Base-by-base conservation (phyloP, 352 stramenopile genomes). In the Phytophthora pseudosyringae region DNA sequence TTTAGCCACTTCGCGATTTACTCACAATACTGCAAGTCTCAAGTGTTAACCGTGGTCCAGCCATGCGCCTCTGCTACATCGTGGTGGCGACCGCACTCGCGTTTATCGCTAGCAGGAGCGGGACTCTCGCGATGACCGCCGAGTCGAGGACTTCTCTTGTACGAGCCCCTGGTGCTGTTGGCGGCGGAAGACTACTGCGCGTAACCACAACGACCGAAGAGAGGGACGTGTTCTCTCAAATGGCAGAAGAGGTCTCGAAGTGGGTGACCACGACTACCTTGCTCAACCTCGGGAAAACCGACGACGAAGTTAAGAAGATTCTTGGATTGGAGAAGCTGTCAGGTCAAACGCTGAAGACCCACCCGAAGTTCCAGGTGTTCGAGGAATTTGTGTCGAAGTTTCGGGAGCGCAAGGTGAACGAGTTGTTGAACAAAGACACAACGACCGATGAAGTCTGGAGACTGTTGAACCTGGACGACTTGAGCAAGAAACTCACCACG, bases 371-470 rank as follows among this genome's bases (percentile, higher is more conserved):
- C 46, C 36, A 58, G 15, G 9, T 58, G 8, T 39, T 58, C 4
- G 40, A 58, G 11, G 50, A 58, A 31, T 48, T 58, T 13, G 11
- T 45, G 25, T 15, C 11, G 5, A 58, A 48, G 29, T 10, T 48
- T 6, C 36, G 46, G 25, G 38, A 45, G 15, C 21, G 15, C 2
- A 48, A 58, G 21, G 40, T 58, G 13, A 26, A 26, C 5, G 38
- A 13, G 28, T 48, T 36, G 50, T 12, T 58, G 5, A 48, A 48
- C 38, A 48, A 58, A 29, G 50, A 58, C 38, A 58, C 50, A 15
- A 16, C 50, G 12, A 58, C 50, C 2, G 25, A 28, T 13, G 50
- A 58, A 29, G 38, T 58, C 25, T 58, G 50, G 50, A 28, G 4
- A 15, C 36, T 35, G 3, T 29, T 48, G 21, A 36, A 36, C 4